These are phyloP conservation scores for Aspergillus sp. DNA, from an alignment of 2,329 filamentous ascomycete genomes.

Conservation along the genomic window DNA sequence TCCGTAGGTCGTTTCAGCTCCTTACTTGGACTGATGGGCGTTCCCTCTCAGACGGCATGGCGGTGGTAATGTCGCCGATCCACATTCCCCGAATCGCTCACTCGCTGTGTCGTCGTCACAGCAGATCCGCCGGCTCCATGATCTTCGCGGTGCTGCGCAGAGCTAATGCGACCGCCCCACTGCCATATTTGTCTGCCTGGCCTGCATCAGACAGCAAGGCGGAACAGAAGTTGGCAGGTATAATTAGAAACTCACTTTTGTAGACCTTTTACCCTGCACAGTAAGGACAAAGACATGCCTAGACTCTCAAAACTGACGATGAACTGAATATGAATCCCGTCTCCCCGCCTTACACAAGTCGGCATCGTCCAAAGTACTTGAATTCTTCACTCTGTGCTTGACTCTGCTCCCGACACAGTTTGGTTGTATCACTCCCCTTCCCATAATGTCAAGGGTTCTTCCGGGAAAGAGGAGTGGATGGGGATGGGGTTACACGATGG, in stretches of 20 bases:
- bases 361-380: not conserved
- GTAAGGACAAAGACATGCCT: not conserved
- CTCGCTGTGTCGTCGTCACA: not conserved
- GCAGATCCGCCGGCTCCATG: not conserved
- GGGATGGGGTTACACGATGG: slow-evolving; percentile 11
- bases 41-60: slow-evolving; percentile 2
- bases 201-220: not conserved
- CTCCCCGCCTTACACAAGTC: not conserved
- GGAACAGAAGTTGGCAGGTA: too few relatives aligned
- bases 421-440: slow-evolving; percentile 5
- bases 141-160: not conserved
- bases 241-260: too few relatives aligned
- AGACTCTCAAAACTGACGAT: not conserved
- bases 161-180: slow-evolving; percentile 5
- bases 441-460: slow-evolving; percentile 10
- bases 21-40: slow-evolving; percentile 6
- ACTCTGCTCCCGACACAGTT: not conserved
- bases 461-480: not conserved
- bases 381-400: not conserved
- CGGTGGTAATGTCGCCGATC: slow-evolving; percentile 2
- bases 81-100: not conserved
- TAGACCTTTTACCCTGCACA: not conserved
- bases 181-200: slow-evolving; percentile 1
- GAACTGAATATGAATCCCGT: not conserved
- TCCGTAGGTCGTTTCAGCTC: slow-evolving; percentile 2